Conservation (phyloP, 768 basidiomycete species). For the Xerocomus spinulosus region DNA sequence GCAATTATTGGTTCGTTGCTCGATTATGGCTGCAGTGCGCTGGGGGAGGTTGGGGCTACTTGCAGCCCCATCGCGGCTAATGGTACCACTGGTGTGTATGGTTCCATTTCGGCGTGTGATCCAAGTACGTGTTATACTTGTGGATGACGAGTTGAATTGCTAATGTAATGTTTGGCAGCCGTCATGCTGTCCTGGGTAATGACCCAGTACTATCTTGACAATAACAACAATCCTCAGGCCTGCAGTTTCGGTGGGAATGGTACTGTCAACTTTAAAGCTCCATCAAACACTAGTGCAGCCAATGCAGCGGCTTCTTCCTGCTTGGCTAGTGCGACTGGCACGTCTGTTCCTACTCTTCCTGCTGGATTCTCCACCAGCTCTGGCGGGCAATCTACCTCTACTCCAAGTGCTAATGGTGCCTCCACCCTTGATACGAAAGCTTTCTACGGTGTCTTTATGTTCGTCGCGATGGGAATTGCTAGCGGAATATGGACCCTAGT, state of each 20-base stretch:
- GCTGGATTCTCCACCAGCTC: slow-evolving; percentile 25
- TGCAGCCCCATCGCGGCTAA: slow-evolving; percentile 71
- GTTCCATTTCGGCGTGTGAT: slow-evolving; percentile 70
- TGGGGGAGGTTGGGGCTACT: slow-evolving; percentile 54
- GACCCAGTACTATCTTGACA: slow-evolving; percentile 69
- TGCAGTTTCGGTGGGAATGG: slow-evolving; percentile 87
- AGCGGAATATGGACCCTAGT: slow-evolving; percentile 45
- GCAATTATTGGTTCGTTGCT: slow-evolving; percentile 57
- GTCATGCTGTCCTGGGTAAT: slow-evolving; percentile 81
- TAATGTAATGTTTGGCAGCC: slow-evolving; percentile 36
- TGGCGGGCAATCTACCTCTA: slow-evolving; percentile 21
- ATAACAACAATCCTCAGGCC: slow-evolving; percentile 51
- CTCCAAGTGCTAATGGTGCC: slow-evolving; percentile 21
- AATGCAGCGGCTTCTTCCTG: slow-evolving; percentile 62
- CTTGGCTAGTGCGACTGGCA: slow-evolving; percentile 56
- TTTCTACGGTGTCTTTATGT: slow-evolving; percentile 34
- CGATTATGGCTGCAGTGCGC: slow-evolving; percentile 61
- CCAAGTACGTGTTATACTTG: slow-evolving; percentile 49
- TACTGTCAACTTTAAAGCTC: slow-evolving; percentile 58
- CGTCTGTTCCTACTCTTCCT: slow-evolving; percentile 56
- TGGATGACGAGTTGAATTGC: background rate
- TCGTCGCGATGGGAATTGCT: slow-evolving; percentile 34
- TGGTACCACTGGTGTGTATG: slow-evolving; percentile 74
- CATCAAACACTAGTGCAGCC: slow-evolving; percentile 45
- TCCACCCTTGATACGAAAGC: slow-evolving; percentile 29